Evolutionary conservation across 495 filamentous ascomycete genomes (phyloP), one percentile per base, ranked within the genome.

Genomic region (Neurospora sp.): DNA sequence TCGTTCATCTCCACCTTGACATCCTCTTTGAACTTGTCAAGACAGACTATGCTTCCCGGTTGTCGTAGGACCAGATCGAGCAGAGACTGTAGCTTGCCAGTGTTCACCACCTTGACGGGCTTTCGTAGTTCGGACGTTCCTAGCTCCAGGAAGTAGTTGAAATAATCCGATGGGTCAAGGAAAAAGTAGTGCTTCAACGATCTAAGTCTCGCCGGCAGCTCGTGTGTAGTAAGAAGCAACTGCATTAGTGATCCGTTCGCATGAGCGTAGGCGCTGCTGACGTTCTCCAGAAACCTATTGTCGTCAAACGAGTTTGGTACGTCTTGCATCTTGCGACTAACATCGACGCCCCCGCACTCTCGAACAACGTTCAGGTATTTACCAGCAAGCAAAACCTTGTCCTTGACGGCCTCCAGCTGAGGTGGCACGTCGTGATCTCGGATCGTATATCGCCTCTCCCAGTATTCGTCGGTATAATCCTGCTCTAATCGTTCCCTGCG

Each of bases 131-230:
- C 96, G 0, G 93, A 94, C 22, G 90, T 83, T 68, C 91, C 89
- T 0, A 99, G 89, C 75, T 99, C 96, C 69, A 98, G 89, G 82
- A 99, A 99, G 80, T 97, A 96, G 14, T 93, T 91, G 82, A 99
- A 99, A 81, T 97, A 99, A 78, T 99, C 96, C 1, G 96, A 98
- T 3, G 94, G 91, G 75, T 98, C 95, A 48, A 98, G 89, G 87
- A 99, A 99, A 83, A 98, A 99, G 83, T 99, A 99, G 80, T 98
- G 96, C 81, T 99, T 99, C 27, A 99, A 82, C 3, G 94, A 97
- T 22, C 91, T 87, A 44, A 99, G 86, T 61, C 96, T 87, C 20
- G 92, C 92, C 0, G 94, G 94, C 27, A 99, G 88, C 6, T 90
- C 92, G 79, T 99, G 96, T 9, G 96, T 95, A 0, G 95, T 98